A percentile compares a stretch with the other conserved stretches of the same genome.
These are phyloP conservation scores for Naganishia onofrii DNA, from an alignment of 768 basidiomycete genomes.

Conservation along the genomic window DNA sequence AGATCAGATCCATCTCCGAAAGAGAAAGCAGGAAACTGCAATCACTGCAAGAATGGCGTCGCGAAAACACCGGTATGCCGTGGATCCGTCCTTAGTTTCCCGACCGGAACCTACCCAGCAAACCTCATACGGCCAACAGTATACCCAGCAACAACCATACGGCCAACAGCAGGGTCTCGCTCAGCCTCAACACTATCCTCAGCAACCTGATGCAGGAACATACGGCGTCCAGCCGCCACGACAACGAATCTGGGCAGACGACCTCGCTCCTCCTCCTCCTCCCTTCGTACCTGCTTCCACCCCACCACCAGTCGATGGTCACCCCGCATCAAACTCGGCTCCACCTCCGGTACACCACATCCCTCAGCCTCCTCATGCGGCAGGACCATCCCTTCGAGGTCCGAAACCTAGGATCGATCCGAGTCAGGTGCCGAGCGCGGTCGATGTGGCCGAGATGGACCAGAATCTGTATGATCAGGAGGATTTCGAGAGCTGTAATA, in stretches of 20 bases:
- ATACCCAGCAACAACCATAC: slow-evolving; percentile 15
- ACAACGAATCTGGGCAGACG: slow-evolving; percentile 27
- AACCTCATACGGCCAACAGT: slow-evolving; percentile 13
- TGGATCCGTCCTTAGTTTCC: slow-evolving; percentile 21
- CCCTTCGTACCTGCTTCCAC: slow-evolving; percentile 21
- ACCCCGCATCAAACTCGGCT: background rate
- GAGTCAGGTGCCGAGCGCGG: slow-evolving; percentile 85
- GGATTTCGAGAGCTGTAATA: slow-evolving; percentile 64
- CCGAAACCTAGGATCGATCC: slow-evolving; percentile 67
- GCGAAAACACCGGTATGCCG: slow-evolving; percentile 28
- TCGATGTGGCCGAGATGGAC: slow-evolving; percentile 74
- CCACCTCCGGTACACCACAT: slow-evolving; percentile 25
- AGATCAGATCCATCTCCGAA: no score
- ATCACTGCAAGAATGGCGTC: background rate
- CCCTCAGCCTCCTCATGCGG: slow-evolving; percentile 59
- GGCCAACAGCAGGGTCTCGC: slow-evolving; percentile 4
- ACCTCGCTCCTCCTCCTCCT: slow-evolving; percentile 20
- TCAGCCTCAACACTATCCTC: slow-evolving; percentile 14
- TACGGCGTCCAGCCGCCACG: slow-evolving; percentile 16
- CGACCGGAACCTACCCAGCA: slow-evolving; percentile 14
- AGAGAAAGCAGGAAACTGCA: no score
- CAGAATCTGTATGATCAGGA: slow-evolving; percentile 72
- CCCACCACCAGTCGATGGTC: slow-evolving; percentile 4
- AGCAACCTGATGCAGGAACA: background rate
- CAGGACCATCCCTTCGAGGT: slow-evolving; percentile 63